Percentiles rank a stretch among this genome's conserved stretches.
phyloP scores from a whole-genome alignment of 352 stramenopile genomes.

The Globisporangium alternatum region DNA sequence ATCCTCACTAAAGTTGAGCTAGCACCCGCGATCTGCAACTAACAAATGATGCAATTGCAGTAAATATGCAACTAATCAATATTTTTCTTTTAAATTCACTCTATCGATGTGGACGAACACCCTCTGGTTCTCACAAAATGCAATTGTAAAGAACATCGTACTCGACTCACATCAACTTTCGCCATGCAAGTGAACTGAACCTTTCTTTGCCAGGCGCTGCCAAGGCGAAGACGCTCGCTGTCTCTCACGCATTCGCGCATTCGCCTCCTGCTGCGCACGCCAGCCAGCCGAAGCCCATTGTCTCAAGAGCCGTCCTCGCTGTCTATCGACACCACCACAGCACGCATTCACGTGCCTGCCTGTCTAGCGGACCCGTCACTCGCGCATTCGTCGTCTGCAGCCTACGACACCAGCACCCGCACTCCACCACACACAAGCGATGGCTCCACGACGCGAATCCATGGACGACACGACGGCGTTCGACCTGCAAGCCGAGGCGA shows the following conservation, averaged over 20 bases:
- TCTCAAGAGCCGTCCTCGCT: background rate
- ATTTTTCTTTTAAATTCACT: too few relatives aligned
- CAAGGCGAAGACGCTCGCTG: background rate
- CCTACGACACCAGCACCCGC: background rate
- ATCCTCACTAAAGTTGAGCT: too few relatives aligned
- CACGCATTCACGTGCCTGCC: background rate
- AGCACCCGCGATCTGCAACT: too few relatives aligned
- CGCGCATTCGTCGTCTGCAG: background rate
- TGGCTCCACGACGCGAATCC: slow-evolving; percentile 19
- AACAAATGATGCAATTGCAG: too few relatives aligned
- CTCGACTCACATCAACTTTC: background rate
- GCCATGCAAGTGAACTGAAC: background rate
- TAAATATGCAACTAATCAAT: too few relatives aligned
- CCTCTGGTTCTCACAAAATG: too few relatives aligned
- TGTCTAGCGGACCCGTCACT: background rate
- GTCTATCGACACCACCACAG: background rate
- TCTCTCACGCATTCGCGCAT: slow-evolving; percentile 24
- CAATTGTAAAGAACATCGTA: background rate
- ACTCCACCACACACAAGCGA: background rate
- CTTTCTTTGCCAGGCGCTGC: background rate
- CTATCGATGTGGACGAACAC: too few relatives aligned
- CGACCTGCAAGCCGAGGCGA: background rate
- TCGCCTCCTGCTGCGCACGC: slow-evolving; percentile 17
- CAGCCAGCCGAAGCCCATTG: background rate
- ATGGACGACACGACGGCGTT: slow-evolving; percentile 17